phyloP scores from a whole-genome alignment of 768 basidiomycete species.

The Cantharellus anzutake region DNA sequence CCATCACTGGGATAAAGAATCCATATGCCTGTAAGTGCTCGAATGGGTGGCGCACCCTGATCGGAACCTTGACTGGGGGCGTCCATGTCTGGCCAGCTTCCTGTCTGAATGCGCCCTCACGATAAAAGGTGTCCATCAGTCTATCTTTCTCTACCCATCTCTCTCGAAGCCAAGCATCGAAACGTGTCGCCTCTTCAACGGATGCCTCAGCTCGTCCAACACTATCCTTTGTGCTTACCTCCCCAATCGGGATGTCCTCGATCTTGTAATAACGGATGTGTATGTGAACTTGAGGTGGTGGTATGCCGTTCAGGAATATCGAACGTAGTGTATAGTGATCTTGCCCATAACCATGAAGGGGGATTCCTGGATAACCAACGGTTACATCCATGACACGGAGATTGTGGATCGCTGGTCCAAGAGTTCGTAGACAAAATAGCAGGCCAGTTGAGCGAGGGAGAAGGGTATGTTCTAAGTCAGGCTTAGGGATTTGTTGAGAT shows the following conservation, averaged over 20 bases:
- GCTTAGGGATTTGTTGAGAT: conserved; percentile 22
- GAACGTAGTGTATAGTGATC: conserved; percentile 78
- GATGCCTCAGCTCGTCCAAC: conserved; percentile 22
- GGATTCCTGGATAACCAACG: conserved; percentile 78
- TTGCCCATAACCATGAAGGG: conserved; percentile 66
- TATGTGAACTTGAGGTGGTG: conserved; percentile 74
- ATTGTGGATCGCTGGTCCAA: conserved; percentile 55
- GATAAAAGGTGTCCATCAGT: conserved; percentile 46
- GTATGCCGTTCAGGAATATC: conserved; percentile 59
- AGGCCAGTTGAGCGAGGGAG: conserved; percentile 88
- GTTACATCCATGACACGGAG: conserved; percentile 83
- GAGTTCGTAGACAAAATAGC: conserved; percentile 62
- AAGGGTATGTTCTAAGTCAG: conserved; percentile 61
- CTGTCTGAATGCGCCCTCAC: conserved; percentile 20
- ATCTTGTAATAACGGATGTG: conserved; percentile 72
- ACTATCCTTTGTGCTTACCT: conserved; percentile 25
- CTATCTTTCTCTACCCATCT: conserved; percentile 78
- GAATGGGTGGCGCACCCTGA: conserved; percentile 31
- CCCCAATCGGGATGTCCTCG: conserved; percentile 45
- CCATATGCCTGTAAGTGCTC: conserved; percentile 52
- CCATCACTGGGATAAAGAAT: conserved; percentile 39
- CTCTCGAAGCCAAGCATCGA: conserved; percentile 68
- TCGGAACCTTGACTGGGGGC: conserved; percentile 24
- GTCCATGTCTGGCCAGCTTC: conserved; percentile 6
- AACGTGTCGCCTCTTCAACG: conserved; percentile 37